Evolutionary conservation across 108 stramenopile genomes (phyloP).

Genomic region (Fragilaria crotonensis): DNA sequence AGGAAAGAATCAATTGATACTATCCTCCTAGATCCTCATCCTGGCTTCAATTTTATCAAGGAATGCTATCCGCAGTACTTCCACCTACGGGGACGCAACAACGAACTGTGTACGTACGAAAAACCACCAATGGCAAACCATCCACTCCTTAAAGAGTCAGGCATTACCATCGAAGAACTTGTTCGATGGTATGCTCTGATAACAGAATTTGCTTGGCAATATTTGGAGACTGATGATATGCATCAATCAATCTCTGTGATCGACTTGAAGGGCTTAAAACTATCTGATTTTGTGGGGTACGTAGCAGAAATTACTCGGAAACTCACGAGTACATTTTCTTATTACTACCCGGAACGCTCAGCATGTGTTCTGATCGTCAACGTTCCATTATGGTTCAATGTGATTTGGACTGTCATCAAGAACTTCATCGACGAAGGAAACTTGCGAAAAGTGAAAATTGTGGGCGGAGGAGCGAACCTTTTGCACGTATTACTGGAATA

Average conservation of each 20-base stretch:
- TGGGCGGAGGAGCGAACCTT: conserved; percentile 37
- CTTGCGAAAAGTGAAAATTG: conserved; percentile 43
- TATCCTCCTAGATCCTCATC: conserved; percentile 44
- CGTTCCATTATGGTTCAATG: conserved; percentile 41
- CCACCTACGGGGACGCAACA: conserved; percentile 43
- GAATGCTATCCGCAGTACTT: conserved; percentile 61
- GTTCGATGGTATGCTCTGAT: conserved; percentile 65
- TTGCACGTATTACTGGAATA: conserved; percentile 30
- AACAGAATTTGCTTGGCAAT: conserved; percentile 70
- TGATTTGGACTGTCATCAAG: conserved; percentile 69
- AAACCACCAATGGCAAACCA: conserved; percentile 59
- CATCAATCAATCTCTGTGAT: conserved; percentile 48
- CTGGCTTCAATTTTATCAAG: conserved; percentile 50
- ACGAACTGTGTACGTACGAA: conserved; percentile 61
- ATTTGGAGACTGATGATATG: conserved; percentile 46
- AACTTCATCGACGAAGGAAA: conserved; percentile 54
- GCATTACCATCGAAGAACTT: conserved; percentile 35
- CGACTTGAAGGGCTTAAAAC: conserved; percentile 62
- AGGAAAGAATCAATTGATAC: conserved; percentile 48
- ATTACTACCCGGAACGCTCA: conserved; percentile 74
- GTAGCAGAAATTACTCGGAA: conserved; percentile 58
- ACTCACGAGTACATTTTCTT: conserved; percentile 33
- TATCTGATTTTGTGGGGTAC: conserved; percentile 73
- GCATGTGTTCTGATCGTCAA: conserved; percentile 48
- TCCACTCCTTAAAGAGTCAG: conserved; percentile 37